These are phyloP conservation scores for Nemania sp. DNA, from an alignment of 2,329 filamentous ascomycete genomes.

Conservation along the genomic window DNA sequence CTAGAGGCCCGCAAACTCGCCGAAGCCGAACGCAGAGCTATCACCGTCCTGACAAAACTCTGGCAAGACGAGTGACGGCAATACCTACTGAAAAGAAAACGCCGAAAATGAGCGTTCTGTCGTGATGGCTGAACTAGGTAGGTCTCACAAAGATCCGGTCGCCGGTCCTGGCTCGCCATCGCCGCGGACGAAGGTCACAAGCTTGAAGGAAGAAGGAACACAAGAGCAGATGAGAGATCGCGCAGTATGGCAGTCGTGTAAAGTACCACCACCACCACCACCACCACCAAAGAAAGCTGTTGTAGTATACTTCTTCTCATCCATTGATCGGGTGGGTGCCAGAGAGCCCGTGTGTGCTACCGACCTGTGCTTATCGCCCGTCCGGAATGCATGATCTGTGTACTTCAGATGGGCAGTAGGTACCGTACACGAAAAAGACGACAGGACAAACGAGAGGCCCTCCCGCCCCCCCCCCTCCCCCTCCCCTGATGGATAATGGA, in stretches of 20 bases:
- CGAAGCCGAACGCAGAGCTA: conserved; percentile 19
- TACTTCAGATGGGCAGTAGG: conserved; percentile 21
- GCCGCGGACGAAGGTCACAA: conserved; percentile 5
- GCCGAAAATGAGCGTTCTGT: conserved; percentile 28
- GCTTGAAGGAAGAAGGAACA: conserved; percentile 1
- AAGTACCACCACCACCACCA: conserved; percentile 16
- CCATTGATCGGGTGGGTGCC: conserved; percentile 20
- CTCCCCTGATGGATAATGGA: too few relatives aligned
- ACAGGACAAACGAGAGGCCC: conserved; percentile 28
- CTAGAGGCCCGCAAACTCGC: conserved; percentile 20
- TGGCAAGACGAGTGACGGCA: conserved; percentile 7
- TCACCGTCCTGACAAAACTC: conserved; percentile 2
- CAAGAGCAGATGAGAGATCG: conserved; percentile 26
- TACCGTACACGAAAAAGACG: conserved; percentile 9
- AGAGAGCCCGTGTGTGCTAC: conserved; percentile 21
- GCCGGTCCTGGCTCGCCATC: conserved; percentile 19
- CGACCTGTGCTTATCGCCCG: conserved; percentile 23
- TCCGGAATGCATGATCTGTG: conserved; percentile 29
- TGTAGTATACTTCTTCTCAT: too few relatives aligned
- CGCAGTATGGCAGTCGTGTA: conserved; percentile 25
- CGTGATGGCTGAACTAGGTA: conserved; percentile 22
- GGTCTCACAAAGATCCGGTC: conserved; percentile 24
- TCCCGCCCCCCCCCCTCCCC: too few relatives aligned
- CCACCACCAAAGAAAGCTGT: too few relatives aligned
- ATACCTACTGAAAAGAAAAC: conserved; percentile 18